Evolutionary conservation across 169 alveolate species (phyloP).

Genomic region (Eimeria acervulina): DNA sequence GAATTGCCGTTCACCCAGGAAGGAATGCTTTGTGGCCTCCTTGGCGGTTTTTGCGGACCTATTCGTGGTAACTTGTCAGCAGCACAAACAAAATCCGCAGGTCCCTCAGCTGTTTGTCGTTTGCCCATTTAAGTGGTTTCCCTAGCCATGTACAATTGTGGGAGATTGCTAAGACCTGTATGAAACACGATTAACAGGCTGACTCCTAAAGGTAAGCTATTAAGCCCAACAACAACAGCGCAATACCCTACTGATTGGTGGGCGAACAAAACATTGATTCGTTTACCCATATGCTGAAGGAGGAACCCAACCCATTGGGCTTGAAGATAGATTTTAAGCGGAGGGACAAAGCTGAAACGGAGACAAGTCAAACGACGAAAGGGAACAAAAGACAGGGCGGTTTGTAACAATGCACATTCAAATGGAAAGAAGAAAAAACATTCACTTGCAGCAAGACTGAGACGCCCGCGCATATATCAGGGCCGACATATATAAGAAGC

Average conservation of each 20-base stretch:
- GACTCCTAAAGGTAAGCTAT: too few species aligned
- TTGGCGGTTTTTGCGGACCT: neutral
- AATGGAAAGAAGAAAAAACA: neutral
- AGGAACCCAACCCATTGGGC: neutral
- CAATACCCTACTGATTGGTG: neutral
- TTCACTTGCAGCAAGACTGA: neutral
- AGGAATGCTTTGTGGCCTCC: neutral
- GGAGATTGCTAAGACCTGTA: neutral
- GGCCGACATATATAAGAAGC: neutral
- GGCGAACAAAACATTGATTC: neutral
- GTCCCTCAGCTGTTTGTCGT: neutral
- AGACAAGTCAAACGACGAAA: neutral
- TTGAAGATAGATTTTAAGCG: neutral
- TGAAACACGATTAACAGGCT: too few species aligned
- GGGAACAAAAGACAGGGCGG: neutral
- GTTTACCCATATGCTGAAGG: neutral
- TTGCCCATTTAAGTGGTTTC: neutral
- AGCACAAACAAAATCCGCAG: neutral
- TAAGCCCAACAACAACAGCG: neutral
- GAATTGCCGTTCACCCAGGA: neutral
- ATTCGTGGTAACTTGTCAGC: neutral
- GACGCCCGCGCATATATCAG: neutral
- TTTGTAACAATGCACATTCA: neutral
- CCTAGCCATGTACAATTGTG: neutral
- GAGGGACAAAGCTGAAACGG: neutral